Evolutionary conservation across 495 filamentous ascomycete species (phyloP).

Genomic region (Penicillium egyptiacum): DNA sequence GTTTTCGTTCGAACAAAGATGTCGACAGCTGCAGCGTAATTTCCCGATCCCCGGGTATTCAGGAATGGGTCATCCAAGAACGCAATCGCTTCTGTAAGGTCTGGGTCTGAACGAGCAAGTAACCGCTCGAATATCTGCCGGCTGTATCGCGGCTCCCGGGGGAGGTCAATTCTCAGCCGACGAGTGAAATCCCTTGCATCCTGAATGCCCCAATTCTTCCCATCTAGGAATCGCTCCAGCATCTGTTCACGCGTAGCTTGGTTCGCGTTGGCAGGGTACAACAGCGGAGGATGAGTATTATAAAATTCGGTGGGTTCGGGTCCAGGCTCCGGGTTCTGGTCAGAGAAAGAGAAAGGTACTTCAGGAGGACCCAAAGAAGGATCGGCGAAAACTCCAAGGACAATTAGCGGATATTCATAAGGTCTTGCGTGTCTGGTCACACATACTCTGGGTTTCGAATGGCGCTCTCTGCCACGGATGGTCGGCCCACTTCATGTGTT

Average conservation of each 20-base stretch:
- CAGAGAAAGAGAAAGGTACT: slow-evolving; percentile 21
- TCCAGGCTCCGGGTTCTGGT: slow-evolving; percentile 20
- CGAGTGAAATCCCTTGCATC: slow-evolving; percentile 33
- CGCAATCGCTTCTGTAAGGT: slow-evolving; percentile 30
- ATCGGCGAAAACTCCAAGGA: slow-evolving; percentile 13
- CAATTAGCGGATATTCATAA: slow-evolving; percentile 6
- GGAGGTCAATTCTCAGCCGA: slow-evolving; percentile 37
- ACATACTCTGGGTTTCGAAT: slow-evolving; percentile 31
- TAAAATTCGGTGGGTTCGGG: slow-evolving; percentile 16
- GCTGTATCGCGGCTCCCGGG: slow-evolving; percentile 41
- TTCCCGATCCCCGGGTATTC: slow-evolving; percentile 42
- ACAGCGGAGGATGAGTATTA: slow-evolving; percentile 5
- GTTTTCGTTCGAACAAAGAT: slow-evolving; percentile 18
- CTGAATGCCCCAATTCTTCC: slow-evolving; percentile 21
- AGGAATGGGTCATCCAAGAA: slow-evolving; percentile 47
- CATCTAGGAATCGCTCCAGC: slow-evolving; percentile 24
- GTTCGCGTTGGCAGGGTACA: neutral
- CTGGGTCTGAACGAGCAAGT: slow-evolving; percentile 19
- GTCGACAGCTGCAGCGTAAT: slow-evolving; percentile 35
- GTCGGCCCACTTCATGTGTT: slow-evolving; percentile 47
- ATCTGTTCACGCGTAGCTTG: slow-evolving; percentile 11
- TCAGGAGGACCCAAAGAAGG: slow-evolving; percentile 15
- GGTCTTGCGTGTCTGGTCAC: neutral
- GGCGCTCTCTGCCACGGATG: slow-evolving; percentile 29
- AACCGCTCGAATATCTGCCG: slow-evolving; percentile 42